Conservation (phyloP, 306 rosid genomes). For the Vicia sativa region DNA sequence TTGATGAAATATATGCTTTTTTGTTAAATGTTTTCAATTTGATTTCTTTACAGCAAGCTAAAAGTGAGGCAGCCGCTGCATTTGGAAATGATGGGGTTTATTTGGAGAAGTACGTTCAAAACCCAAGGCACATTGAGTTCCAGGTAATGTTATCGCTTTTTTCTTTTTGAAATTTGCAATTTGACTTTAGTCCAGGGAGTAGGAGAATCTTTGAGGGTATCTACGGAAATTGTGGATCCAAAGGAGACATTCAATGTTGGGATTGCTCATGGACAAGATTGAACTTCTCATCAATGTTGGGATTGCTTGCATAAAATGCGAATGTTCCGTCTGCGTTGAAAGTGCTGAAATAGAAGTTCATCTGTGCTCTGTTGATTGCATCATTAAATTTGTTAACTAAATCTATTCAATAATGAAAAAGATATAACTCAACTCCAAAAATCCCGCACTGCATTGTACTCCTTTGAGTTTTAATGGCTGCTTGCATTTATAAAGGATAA, state of each 20-base stretch:
- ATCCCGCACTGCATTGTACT: background rate
- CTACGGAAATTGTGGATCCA: conserved; percentile 1
- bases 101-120: conserved; percentile 92
- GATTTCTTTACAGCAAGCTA: conserved; percentile 84
- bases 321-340: conserved; percentile 11
- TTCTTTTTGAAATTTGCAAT: conserved; percentile 25
- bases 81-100: conserved; percentile 99
- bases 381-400: conserved; percentile 26
- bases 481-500: conserved; percentile 23
- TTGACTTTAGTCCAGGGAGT: conserved; percentile 28
- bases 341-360: conserved; percentile 24
- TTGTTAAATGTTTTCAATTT: conserved; percentile 32
- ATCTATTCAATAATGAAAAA: background rate
- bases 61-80: conserved; percentile 99
- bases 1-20: conserved; percentile 21
- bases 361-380: conserved; percentile 4
- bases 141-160: conserved; percentile 60
- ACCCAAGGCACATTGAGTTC: conserved; percentile 98
- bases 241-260: conserved; percentile 10
- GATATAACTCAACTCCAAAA: background rate
- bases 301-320: conserved; percentile 16
- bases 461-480: conserved; percentile 12
- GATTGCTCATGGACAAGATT: conserved; percentile 14
- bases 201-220: background rate
- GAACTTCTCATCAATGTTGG: conserved; percentile 28